Conservation (phyloP, 768 basidiomycete genomes). For the Clavulina sp. region DNA sequence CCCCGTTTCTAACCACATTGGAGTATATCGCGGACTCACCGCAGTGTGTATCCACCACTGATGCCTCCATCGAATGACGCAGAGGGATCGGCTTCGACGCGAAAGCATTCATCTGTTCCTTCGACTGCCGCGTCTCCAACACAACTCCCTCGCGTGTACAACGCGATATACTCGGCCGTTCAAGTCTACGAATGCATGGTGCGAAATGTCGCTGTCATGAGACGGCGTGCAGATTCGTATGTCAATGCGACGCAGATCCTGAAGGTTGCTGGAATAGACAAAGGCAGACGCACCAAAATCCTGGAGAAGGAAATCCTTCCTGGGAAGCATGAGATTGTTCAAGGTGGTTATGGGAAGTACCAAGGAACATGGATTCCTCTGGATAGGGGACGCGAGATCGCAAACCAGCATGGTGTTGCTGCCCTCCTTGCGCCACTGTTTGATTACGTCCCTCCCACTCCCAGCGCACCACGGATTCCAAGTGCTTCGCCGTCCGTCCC, state of each 20-base stretch:
- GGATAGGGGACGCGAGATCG: constrained; percentile 83
- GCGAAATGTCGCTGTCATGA: constrained; percentile 96
- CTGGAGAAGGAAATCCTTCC: constrained; percentile 91
- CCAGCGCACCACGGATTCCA: background rate
- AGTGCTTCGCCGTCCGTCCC: background rate
- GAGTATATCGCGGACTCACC: too few relatives aligned
- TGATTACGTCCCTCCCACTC: constrained; percentile 35
- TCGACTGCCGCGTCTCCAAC: background rate
- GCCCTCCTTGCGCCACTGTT: constrained; percentile 78
- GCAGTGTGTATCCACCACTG: too few relatives aligned
- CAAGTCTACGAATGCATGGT: constrained; percentile 98
- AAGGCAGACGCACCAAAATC: constrained; percentile 91
- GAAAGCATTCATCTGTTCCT: too few relatives aligned
- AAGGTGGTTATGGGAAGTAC: constrained; percentile 98
- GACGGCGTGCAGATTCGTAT: constrained; percentile 81
- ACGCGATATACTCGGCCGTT: constrained; percentile 82
- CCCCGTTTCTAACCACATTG: too few relatives aligned
- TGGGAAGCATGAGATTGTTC: constrained; percentile 93
- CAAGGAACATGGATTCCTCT: constrained; percentile 99
- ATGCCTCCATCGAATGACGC: too few relatives aligned
- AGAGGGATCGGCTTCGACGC: too few relatives aligned
- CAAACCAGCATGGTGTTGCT: constrained; percentile 79
- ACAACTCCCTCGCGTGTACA: constrained; percentile 34
- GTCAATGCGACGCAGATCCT: constrained; percentile 99
- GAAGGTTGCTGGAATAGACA: constrained; percentile 96